phyloP scores from a whole-genome alignment of 768 basidiomycete genomes.

The Boletus subparvulus region DNA sequence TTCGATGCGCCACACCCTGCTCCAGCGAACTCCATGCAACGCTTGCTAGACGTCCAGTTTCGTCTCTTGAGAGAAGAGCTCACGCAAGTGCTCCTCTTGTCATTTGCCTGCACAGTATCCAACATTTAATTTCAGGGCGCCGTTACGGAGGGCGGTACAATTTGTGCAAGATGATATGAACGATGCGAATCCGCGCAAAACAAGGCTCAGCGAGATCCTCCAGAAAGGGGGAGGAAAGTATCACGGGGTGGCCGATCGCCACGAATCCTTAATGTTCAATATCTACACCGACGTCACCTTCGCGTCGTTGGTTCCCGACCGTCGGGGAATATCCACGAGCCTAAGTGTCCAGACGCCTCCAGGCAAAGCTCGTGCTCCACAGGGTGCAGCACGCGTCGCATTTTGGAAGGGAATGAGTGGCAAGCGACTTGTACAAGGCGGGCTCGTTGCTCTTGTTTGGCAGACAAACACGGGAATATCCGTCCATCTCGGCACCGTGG shows the following conservation, averaged over 20 bases:
- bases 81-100: constrained; percentile 41
- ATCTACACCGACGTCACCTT: constrained; percentile 58
- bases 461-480: constrained; percentile 30
- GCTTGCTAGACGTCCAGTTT: constrained; percentile 72
- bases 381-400: constrained; percentile 38
- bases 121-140: constrained; percentile 39
- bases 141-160: constrained; percentile 51
- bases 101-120: not conserved
- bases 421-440: constrained; percentile 59
- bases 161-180: constrained; percentile 48
- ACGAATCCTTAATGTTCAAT: constrained; percentile 58
- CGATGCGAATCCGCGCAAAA: constrained; percentile 21
- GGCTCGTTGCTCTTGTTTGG: constrained; percentile 63
- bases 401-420: constrained; percentile 65
- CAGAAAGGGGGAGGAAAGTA: constrained; percentile 60
- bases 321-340: constrained; percentile 50
- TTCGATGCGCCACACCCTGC: constrained; percentile 62
- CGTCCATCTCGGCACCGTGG: constrained; percentile 57
- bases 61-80: constrained; percentile 73
- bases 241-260: constrained; percentile 38
- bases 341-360: constrained; percentile 54
- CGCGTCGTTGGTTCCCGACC: constrained; percentile 44
- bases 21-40: constrained; percentile 57
- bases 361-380: constrained; percentile 47
- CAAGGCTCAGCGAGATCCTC: constrained; percentile 47